Percentiles rank a stretch among this genome's conserved stretches.
Evolutionary conservation across 2,329 filamentous ascomycete species (phyloP).

Genomic region (Byssothecium circinans): DNA sequence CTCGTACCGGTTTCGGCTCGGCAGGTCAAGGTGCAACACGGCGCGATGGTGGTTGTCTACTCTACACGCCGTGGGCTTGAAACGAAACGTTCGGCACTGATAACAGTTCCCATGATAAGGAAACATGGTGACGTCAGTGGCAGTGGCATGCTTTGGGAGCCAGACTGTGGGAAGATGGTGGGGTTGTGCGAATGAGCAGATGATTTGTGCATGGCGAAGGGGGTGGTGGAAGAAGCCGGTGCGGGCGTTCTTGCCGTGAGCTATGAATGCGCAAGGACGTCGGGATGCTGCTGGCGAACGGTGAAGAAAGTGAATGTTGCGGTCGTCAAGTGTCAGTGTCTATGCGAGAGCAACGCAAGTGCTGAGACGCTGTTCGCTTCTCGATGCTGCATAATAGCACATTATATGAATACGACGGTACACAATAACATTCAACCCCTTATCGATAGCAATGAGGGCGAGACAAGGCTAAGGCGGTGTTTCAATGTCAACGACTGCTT

Average conservation of each 20-base stretch:
- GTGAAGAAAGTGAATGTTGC: neutral
- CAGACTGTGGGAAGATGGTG: neutral
- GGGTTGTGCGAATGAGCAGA: constrained; percentile 13
- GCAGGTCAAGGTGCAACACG: neutral
- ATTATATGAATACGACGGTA: neutral
- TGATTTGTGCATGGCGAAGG: constrained; percentile 8
- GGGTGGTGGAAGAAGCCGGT: neutral
- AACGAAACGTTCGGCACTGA: neutral
- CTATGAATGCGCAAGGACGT: neutral
- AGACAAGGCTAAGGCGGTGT: neutral
- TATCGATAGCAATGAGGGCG: neutral
- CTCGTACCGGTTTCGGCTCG: neutral
- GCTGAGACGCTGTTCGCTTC: neutral
- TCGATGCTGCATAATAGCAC: neutral
- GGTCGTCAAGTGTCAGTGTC: neutral
- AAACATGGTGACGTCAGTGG: constrained; percentile 14
- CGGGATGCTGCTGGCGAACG: neutral
- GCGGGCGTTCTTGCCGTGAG: neutral
- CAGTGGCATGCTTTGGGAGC: constrained; percentile 4
- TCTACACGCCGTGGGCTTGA: neutral
- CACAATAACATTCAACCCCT: constrained; percentile 1
- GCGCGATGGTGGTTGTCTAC: too few relatives aligned
- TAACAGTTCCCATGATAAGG: constrained; percentile 1
- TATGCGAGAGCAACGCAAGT: neutral
- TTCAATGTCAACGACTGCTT: neutral